A percentile compares a stretch with the other conserved stretches of the same genome.
Evolutionary conservation across 139 green algal species (phyloP).

Genomic region (Haematococcus lacustris): DNA sequence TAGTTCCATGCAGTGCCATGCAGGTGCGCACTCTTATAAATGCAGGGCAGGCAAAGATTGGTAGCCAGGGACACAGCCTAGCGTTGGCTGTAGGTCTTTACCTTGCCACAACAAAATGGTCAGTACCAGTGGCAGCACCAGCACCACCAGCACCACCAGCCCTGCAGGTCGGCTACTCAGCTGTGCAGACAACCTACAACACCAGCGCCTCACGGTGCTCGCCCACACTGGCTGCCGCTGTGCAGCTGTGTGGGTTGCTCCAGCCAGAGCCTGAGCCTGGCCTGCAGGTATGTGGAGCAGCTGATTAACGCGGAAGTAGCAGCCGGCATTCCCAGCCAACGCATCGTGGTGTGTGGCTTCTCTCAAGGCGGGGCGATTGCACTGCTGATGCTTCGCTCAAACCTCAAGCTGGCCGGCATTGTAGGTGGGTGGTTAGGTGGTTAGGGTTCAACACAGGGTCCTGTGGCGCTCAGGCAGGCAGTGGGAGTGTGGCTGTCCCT

Average conservation of each 20-base stretch:
- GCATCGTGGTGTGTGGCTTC: conserved; percentile 69
- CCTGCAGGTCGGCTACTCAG: not conserved
- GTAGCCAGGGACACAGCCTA: not conserved
- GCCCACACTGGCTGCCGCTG: no score
- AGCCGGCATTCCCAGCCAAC: conserved; percentile 35
- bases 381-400: conserved; percentile 51
- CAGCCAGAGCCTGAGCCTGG: no score
- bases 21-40: not conserved
- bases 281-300: conserved; percentile 50
- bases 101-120: not conserved
- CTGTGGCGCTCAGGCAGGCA: no score
- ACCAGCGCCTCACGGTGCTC: not conserved
- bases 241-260: no score
- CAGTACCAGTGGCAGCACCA: not conserved
- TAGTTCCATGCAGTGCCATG: not conserved
- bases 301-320: conserved; percentile 38
- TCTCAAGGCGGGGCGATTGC: conserved; percentile 65
- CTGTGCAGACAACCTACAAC: not conserved
- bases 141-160: not conserved
- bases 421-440: conserved; percentile 40
- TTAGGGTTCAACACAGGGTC: no score
- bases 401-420: conserved; percentile 48
- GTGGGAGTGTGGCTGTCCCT: no score
- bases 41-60: not conserved
- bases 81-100: no score